phyloP scores from a whole-genome alignment of 2,329 filamentous ascomycete species.

The Chaetomiaceae sp. region DNA sequence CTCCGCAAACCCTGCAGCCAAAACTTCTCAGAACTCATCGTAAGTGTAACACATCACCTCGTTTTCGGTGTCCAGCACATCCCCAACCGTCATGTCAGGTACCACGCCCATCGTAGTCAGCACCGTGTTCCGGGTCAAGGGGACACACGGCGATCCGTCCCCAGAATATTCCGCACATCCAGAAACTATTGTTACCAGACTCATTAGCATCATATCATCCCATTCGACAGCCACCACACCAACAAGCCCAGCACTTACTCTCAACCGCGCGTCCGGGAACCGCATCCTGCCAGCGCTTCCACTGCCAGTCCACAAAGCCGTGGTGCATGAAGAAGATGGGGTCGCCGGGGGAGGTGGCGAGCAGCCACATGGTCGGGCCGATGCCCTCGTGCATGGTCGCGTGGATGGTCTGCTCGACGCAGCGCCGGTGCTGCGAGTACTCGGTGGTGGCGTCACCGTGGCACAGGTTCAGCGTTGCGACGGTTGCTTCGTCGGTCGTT shows the following conservation, averaged over 20 bases:
- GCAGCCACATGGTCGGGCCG: neutral
- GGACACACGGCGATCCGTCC: neutral
- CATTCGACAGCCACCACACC: too few species aligned
- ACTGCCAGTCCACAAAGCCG: conserved; percentile 5
- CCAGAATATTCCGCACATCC: conserved; percentile 1
- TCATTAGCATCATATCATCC: too few species aligned
- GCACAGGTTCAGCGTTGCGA: neutral
- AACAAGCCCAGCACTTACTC: too few species aligned
- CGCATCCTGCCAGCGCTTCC: conserved; percentile 3
- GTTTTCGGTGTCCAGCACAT: conserved; percentile 2
- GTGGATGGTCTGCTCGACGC: conserved; percentile 4
- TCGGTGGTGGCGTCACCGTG: neutral
- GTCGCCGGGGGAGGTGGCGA: neutral
- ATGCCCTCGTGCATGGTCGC: neutral
- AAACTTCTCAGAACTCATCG: conserved; percentile 1
- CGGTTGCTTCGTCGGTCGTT: neutral
- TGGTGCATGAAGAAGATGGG: conserved; percentile 3
- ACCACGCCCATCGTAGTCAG: neutral
- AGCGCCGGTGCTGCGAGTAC: conserved; percentile 1
- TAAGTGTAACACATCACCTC: neutral
- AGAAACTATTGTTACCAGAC: too few species aligned
- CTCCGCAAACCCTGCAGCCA: too few species aligned
- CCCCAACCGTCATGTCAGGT: conserved; percentile 4
- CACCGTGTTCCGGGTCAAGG: neutral
- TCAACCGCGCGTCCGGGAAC: neutral